Base-by-base conservation (phyloP, 345 rosid species). In the Corymbia maculata region DNA sequence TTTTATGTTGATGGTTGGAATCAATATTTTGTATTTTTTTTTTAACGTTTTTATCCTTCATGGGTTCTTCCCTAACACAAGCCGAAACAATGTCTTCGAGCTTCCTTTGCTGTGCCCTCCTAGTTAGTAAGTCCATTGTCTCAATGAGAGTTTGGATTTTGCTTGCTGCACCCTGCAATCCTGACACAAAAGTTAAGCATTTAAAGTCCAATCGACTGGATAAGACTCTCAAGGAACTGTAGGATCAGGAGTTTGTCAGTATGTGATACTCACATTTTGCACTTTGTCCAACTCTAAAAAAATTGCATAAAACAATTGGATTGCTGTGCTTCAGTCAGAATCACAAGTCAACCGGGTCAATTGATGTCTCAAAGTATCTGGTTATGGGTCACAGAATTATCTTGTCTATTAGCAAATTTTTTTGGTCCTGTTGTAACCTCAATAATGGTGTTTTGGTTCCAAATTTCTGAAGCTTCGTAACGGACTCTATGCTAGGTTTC, bases 401-500 rank as follows among this genome's bases (percentile, higher is more conserved):
- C 49, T 75, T 42, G 84, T 75, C 84, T 75, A 75, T 75, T 75
- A 19, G 49, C 11, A 36, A 42, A 26, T 42, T 42, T n/a, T n/a
- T 75, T 75, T 10, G 84, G 49, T 75, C 49, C 49, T 75, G 49
- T 28, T 1, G 49, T 75, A 75, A 75, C 49, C 84, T 75, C 14
- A 1, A 75, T 42, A 49, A 36, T 75, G 84, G 28, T 42, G 84
- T 36, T 75, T 21, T 42, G 49, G 84, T 45, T 75, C 26, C 28
- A 42, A 75, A 75, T 75, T 36, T 75, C 49, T 36, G 49, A 36
- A 36, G 28, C 84, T 75, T 75, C 28, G 42, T 42, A 42, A 19
- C 42, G 84, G 49, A 75, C 84, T 42, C 28, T 75, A 75, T 75
- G 84, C 49, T 75, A 96, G 99, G 95, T 97, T 86, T 94, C 94